Evolutionary conservation across 1,139 yeast species (phyloP), one percentile per base, ranked within the genome.

Genomic region (Candida pseudoviswanathii): DNA sequence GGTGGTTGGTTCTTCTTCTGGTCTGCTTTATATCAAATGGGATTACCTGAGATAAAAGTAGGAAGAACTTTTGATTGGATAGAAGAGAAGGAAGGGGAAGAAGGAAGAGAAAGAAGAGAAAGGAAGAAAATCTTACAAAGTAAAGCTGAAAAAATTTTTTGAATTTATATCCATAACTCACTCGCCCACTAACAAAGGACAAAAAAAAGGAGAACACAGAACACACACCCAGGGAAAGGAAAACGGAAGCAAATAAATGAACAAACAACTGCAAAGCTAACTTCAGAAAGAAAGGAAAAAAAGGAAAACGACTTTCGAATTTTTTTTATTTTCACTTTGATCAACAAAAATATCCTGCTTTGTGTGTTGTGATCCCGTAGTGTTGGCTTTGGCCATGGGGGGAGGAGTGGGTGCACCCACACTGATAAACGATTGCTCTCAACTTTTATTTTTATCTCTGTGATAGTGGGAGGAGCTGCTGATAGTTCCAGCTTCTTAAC

Each of bases 41-140:
- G 11, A 6, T 8, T 10, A 31, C 27, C 24, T 22, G 26, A 36
- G 27, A 36, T 36, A 36, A 22, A 36, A 21, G 30, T 8, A 22
- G 27, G 27, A 36, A 36, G 39, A 36, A 36, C 39, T 36, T 8
- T 9, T 36, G 39, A 36, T 36, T 36, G 39, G 30, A 27, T 5
- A 27, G 30, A 27, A 27, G 1, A 27, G 9, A 27, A 8, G 6
- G 30, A 27, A 7, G 24, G 10, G 39, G 26, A 8, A n/a, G 11
- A 24, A 36, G 41, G 26, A 37, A 37, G 41, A 25, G 41, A 21
- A 37, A 37, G 30, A 37, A 37, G 29, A 16, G 21, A 25, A 37
- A 37, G 11, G 11, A 25, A 33, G 21, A 16, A 33, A 37, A 37
- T 25, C n/a, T 16, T 37, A 37, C 30, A 24, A 25, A 25, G n/a